phyloP scores from a whole-genome alignment of 257 asterid species.

The Lavandula angustifolia region DNA sequence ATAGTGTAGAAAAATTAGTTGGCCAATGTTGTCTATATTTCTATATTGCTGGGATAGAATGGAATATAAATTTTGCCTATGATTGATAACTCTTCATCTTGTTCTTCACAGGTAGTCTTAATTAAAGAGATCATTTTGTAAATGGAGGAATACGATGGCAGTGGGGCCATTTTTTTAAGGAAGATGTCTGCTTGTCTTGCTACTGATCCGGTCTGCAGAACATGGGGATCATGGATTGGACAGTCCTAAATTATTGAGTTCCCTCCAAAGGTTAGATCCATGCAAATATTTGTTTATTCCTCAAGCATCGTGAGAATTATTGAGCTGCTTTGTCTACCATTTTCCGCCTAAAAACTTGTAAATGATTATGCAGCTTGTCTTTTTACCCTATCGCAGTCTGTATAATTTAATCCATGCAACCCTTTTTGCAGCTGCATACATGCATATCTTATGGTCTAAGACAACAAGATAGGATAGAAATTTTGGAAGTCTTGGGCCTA shows the following conservation, averaged over 20 bases:
- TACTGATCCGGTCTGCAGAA: slow-evolving; percentile 34
- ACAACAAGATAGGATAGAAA: too few species aligned
- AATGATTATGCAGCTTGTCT: neutral
- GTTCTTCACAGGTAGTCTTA: slow-evolving; percentile 12
- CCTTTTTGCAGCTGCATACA: too few species aligned
- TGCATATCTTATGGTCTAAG: too few species aligned
- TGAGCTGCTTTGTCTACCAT: slow-evolving; percentile 15
- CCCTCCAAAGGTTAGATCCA: slow-evolving; percentile 23
- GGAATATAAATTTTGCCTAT: slow-evolving; percentile 34
- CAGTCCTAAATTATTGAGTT: slow-evolving; percentile 25
- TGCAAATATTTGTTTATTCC: slow-evolving; percentile 30
- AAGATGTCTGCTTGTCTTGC: slow-evolving; percentile 37
- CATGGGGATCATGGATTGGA: slow-evolving; percentile 45
- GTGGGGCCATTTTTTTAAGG: slow-evolving; percentile 33
- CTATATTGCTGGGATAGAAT: slow-evolving; percentile 21
- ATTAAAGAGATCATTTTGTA: slow-evolving; percentile 18
- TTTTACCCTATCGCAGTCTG: slow-evolving; percentile 14
- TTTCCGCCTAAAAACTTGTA: slow-evolving; percentile 1
- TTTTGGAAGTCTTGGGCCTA: too few species aligned
- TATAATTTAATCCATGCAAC: neutral
- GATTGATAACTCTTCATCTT: slow-evolving; percentile 24
- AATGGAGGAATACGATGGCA: slow-evolving; percentile 22
- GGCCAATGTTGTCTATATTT: slow-evolving; percentile 28
- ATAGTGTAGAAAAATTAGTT: slow-evolving; percentile 26
- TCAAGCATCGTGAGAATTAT: slow-evolving; percentile 35